Base-by-base conservation (phyloP, 2,329 filamentous ascomycete species). In the Herpotrichia juniperi region DNA sequence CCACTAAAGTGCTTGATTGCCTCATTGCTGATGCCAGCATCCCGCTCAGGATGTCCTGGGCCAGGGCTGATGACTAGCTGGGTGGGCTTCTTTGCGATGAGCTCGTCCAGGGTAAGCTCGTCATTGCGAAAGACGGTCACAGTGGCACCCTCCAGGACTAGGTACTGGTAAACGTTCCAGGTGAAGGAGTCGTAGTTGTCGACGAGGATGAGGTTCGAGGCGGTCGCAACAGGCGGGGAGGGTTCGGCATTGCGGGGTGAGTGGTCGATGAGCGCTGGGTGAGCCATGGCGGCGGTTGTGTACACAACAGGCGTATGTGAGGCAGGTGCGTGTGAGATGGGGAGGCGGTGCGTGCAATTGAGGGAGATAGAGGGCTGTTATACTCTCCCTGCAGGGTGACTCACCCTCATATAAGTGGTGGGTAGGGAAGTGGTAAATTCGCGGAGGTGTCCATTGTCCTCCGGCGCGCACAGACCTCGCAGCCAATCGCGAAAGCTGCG, bases 171-270 rank as follows among this genome's bases (percentile, higher is more conserved):
- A 53, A 99, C 91, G 71, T 99, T 99, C 91, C 93, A 99, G 53
- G 93, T 97, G 75, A 99, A 99, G 3, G 94, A 97, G 76, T 99
- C 94, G 76, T 97, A 99, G 77, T 99, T 99, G 81, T 99, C 94
- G 67, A 99, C 97, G 58, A 99, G 83, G 57, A 99, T 84, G 52
- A 99, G 83, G 75, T 97, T 97, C 51, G 89, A 90, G 22, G 94
- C 94, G 45, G 87, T 92, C 21, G 88, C 74, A 47, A 97, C 81
- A 30, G 87, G 86, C 46, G 87, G 80, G 25, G 87, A 87, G 46
- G 89, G 87, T 58, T 88, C 83, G 53, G 91, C 90, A 74, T 96
- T 87, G 71, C 89, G 87, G 66, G 93, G 92, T 54, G 93, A 97
- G 75, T 97, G 87, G 72, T 97, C 93, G 57, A 88, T 80, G 35